Evolutionary conservation across 2,329 filamentous ascomycete genomes (phyloP), one percentile per base, ranked within the genome.

Genomic region (Aspergillus sojae): DNA sequence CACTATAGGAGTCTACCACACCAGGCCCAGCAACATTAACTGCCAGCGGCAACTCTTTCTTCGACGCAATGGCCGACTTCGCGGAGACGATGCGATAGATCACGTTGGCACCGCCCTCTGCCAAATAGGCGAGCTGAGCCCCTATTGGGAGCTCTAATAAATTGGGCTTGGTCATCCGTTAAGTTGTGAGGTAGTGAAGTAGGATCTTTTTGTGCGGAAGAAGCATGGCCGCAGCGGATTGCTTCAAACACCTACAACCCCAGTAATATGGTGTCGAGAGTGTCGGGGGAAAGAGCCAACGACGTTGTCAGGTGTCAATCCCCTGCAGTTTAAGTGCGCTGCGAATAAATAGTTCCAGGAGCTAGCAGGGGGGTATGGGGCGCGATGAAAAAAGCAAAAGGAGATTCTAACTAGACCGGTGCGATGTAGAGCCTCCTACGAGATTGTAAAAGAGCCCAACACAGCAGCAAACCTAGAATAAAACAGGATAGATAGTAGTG

Each of bases 31-130:
- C 32, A 21, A 28, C 26, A 61, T 36, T 59, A 58, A 69, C 64
- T 45, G 66, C 65, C 60, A 60, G 55, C 14, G 59, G 34, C 56
- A 63, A 58, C 30, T 68, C 68, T 43, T 68, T 77, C 77, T 64
- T 75, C 67, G 43, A 73, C 65, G 54, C 56, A 39, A 63, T 69
- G 32, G 64, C 67, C 14, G 64, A 67, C 50, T 59, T 75, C 68
- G 62, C 52, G 2, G 82, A 64, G 53, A 80, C 79, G 61, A 91
- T 83, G 68, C 84, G 84, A 72, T 91, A 93, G 66, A 94, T 89
- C 58, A 90, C 85, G 75, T 95, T 94, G 59, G 92, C 91, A 28
- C 90, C 89, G 28, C 91, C 92, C 76, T 95, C 91, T 28, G 83
- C 83, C 11, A 88, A 76, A 66, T 86, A 87, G 16, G 72, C 59